Evolutionary conservation across 257 asterid species (phyloP).

Genomic region (Echium plantagineum): DNA sequence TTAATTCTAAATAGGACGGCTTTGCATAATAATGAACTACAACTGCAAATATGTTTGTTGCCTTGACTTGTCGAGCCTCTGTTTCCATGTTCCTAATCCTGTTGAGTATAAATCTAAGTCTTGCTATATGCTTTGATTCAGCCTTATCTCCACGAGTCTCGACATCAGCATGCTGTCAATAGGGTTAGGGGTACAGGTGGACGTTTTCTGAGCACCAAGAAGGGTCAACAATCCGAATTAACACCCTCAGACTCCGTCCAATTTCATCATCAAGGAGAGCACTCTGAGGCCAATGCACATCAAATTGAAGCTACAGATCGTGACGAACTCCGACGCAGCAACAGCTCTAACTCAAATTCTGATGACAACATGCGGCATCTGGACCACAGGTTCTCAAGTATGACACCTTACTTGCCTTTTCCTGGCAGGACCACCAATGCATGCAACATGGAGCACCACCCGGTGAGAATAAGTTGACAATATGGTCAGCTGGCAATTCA

Average conservation of each 20-base stretch:
- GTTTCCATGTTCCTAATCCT: neutral
- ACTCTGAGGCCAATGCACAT: slow-evolving; percentile 9
- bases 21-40: no score
- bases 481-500: slow-evolving; percentile 71
- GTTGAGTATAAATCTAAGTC: neutral
- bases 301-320: slow-evolving; percentile 12
- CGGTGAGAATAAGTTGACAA: slow-evolving; percentile 36
- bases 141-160: slow-evolving; percentile 98
- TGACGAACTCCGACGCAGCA: slow-evolving; percentile 10
- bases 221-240: slow-evolving; percentile 32
- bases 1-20: no score
- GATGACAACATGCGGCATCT: slow-evolving; percentile 25
- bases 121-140: slow-evolving; percentile 23
- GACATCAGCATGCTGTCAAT: slow-evolving; percentile 84
- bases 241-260: slow-evolving; percentile 16
- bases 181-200: slow-evolving; percentile 92
- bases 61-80: no score
- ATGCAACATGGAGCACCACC: slow-evolving; percentile 39
- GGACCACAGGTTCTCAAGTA: slow-evolving; percentile 21
- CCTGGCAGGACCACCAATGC: slow-evolving; percentile 27
- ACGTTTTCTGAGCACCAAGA: slow-evolving; percentile 78
- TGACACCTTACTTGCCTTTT: slow-evolving; percentile 29
- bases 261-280: slow-evolving; percentile 13
- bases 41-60: no score
- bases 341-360: slow-evolving; percentile 8